phyloP scores from a whole-genome alignment of 129 eudicot genomes.

The Sambucus nigra region DNA sequence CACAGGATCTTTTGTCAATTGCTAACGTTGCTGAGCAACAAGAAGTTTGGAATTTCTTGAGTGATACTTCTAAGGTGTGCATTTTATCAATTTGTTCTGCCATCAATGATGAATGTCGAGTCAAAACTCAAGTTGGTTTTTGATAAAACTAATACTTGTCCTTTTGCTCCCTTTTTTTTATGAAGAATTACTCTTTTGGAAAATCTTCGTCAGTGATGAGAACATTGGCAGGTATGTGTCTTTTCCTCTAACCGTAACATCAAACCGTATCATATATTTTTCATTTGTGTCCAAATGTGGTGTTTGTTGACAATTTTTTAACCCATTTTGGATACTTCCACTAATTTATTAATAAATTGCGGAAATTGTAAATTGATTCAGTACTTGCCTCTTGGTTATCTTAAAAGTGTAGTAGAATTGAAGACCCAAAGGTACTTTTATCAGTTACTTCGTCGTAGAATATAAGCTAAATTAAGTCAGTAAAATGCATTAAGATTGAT shows the following conservation, averaged over 20 bases:
- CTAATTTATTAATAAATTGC: too few relatives aligned
- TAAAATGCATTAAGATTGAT: too few relatives aligned
- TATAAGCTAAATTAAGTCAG: too few relatives aligned
- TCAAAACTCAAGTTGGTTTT: conserved; percentile 1
- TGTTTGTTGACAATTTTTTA: too few relatives aligned
- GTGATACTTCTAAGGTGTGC: conserved; percentile 79
- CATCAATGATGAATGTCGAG: conserved; percentile 2
- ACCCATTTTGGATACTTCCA: neutral
- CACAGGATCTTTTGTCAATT: conserved; percentile 84
- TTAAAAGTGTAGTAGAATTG: too few relatives aligned
- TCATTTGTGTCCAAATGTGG: too few relatives aligned
- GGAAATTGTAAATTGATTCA: too few relatives aligned
- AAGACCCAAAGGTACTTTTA: too few relatives aligned
- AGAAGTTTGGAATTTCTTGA: conserved; percentile 97
- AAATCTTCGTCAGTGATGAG: conserved; percentile 80
- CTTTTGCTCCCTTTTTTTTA: conserved; percentile 12
- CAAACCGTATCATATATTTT: too few relatives aligned
- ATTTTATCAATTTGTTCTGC: neutral
- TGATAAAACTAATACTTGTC: neutral
- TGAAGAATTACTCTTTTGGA: conserved; percentile 90
- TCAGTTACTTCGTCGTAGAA: too few relatives aligned
- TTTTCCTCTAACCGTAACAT: neutral
- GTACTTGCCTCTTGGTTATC: too few relatives aligned
- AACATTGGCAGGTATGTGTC: conserved; percentile 71
- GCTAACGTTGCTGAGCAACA: conserved; percentile 99